phyloP scores from a whole-genome alignment of 441 rosid genomes.

The Sinapis alba region DNA sequence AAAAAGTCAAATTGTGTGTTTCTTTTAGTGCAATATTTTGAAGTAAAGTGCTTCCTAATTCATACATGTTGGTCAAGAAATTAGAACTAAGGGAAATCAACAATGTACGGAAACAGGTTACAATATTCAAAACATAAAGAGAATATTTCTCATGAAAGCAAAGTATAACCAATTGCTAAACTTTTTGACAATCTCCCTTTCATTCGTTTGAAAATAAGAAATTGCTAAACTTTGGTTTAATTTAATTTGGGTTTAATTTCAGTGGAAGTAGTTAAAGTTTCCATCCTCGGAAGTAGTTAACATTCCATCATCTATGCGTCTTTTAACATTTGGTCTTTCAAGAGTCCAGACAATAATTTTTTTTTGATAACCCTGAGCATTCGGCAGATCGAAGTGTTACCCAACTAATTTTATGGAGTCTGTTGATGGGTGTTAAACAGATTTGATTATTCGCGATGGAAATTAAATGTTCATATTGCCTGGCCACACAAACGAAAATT shows the following conservation, averaged over 20 bases:
- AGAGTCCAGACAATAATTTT: too few relatives aligned
- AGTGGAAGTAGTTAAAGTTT: neutral
- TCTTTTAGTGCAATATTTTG: neutral
- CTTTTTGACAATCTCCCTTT: neutral
- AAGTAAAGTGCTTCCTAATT: slow-evolving; percentile 1
- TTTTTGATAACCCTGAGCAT: too few relatives aligned
- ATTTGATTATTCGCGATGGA: too few relatives aligned
- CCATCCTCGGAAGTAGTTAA: neutral
- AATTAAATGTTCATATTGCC: too few relatives aligned
- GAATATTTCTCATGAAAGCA: neutral
- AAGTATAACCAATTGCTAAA: neutral
- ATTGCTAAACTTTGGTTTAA: neutral
- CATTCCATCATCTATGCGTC: neutral
- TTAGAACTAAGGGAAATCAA: neutral
- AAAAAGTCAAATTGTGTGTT: neutral
- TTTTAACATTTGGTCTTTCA: neutral
- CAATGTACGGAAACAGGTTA: slow-evolving; percentile 13
- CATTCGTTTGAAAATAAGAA: neutral
- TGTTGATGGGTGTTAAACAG: too few relatives aligned
- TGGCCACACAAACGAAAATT: too few relatives aligned
- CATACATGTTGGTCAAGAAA: slow-evolving; percentile 7
- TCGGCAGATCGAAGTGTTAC: too few relatives aligned
- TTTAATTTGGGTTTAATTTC: neutral
- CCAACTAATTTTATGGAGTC: too few relatives aligned
- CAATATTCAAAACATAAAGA: neutral